Conservation (phyloP, 202 grass and related monocot species). For the Saccharum hybrid region DNA sequence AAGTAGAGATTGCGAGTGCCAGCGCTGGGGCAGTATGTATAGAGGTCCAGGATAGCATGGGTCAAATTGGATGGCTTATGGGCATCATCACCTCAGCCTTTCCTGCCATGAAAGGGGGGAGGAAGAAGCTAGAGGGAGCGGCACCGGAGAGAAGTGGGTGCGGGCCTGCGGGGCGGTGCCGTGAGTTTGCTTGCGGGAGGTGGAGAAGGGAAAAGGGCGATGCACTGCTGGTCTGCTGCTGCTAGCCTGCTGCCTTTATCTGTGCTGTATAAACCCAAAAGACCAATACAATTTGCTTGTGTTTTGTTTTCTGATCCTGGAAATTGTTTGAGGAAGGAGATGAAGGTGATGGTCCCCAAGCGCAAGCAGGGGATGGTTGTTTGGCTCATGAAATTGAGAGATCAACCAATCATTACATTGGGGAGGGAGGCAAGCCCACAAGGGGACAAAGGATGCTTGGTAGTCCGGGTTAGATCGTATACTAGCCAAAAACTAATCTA, state of each 20-base stretch:
- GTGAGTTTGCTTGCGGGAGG: constrained; percentile 20
- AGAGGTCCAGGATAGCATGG: constrained; percentile 58
- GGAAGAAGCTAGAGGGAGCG: constrained; percentile 53
- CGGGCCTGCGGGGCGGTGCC: not conserved
- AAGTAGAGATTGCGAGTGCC: constrained; percentile 42
- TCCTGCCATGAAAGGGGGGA: constrained; percentile 70
- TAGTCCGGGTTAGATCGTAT: constrained; percentile 57
- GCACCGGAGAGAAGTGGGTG: constrained; percentile 28
- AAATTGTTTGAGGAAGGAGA: not conserved
- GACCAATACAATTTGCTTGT: not conserved
- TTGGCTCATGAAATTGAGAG: constrained; percentile 59
- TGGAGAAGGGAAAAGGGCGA: not conserved
- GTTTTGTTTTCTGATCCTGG: constrained; percentile 35
- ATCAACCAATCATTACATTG: constrained; percentile 74
- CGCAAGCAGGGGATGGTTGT: too few relatives aligned
- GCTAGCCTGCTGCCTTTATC: constrained; percentile 30
- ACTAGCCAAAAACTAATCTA: constrained; percentile 14
- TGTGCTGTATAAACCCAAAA: constrained; percentile 12
- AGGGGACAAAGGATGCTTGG: constrained; percentile 60
- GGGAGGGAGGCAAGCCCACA: constrained; percentile 33
- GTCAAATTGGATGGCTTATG: constrained; percentile 68
- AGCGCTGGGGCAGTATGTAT: constrained; percentile 44
- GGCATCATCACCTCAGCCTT: constrained; percentile 69
- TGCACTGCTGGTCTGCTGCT: constrained; percentile 28
- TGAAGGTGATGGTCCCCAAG: too few relatives aligned